Evolutionary conservation across 2,329 filamentous ascomycete genomes (phyloP), one percentile per base, ranked within the genome.

Genomic region (Hypoxylon sp.): DNA sequence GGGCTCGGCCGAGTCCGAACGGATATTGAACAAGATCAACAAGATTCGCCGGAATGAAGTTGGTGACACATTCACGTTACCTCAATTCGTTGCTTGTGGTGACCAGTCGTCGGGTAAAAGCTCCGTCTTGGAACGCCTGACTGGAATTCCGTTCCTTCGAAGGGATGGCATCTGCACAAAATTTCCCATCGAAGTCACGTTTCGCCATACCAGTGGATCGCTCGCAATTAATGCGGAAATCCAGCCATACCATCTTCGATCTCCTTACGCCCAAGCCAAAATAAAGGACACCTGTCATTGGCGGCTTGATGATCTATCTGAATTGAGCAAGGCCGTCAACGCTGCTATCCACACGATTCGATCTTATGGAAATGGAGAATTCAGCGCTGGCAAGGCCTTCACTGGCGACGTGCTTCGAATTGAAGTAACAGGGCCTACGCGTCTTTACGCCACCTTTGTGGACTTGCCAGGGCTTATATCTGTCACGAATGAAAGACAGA

Each of bases 81-180:
- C 84, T 1, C 82, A 85, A 60, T 71, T 86, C n/a, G 81, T 88
- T 2, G 85, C 88, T n/a, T 86, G 82, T 58, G 86, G 87, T 5
- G 83, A 87, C 59, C 85, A 88, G 69, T 85, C 84, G 0, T 81
- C 83, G 1, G 87, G 86, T 0, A 90, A 90, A 71, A 87, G 84
- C 48, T 88, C 86, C 0, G 84, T 88, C 0, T 79, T 90, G 0
- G 86, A 90, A 67, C 85, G 85, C 0, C 83, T 90, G 19, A 86
- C 86, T 0, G 82, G 84, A 5, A 82, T 90, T 0, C 80, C 82
- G 0, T 89, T 90, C 59, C 86, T 86, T 0, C 74, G 77, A 1
- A 83, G 85, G n/a, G 83, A 85, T 24, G 83, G 80, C 42, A 72
- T 87, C 0, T 89, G 86, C 70, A 88, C 87, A 0, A 79, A 85